Base-by-base conservation (phyloP, 169 alveolate genomes). In the Eimeria tenella region DNA sequence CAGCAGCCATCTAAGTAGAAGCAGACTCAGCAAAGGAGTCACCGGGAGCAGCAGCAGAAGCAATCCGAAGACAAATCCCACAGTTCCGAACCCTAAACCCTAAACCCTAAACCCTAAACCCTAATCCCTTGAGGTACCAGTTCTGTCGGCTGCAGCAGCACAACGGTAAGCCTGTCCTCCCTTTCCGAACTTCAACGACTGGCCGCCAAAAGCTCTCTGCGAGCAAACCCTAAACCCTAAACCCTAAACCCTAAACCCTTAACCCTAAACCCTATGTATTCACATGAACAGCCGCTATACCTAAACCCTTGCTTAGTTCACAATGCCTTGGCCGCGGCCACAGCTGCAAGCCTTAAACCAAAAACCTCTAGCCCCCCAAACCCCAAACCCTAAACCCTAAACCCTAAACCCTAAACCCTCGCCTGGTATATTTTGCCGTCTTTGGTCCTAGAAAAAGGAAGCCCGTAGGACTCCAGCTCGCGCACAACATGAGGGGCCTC, bases 131-230 rank as follows among this genome's bases (percentile, higher is more conserved):
- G 56, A 74, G 49, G 5, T 19, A 81, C 93, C 93, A 4, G 99
- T 99, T 95, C 99, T 97, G 96, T 99, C 99, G 11, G 99, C 99
- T 5, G 99, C 99, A 3, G 99, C 99, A 55, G 99, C 99, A 91
- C 99, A 98, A 88, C 99, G 97, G 94, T 98, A 99, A 21, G 99
- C 99, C 94, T 99, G 99, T 11, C 99, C 99, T 53, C 99, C 99
- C 96, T 98, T 98, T 56, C 99, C 99, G 93, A 97, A 99, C 91
- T 98, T 97, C 94, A 98, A 95, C 79, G 98, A 95, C 97, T 99
- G 99, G 1, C 99, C 99, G 55, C 99, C 99, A 88, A 99, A 99
- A 56, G 99, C 99, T 74, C 99, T 96, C 97, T 99, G 99, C 77
- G 70, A 7, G 55, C 62, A 65, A 62, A 86, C 68, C 98, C 82